Evolutionary conservation across 768 basidiomycete genomes (phyloP).

Genomic region (Hortiboletus flavorubellus): DNA sequence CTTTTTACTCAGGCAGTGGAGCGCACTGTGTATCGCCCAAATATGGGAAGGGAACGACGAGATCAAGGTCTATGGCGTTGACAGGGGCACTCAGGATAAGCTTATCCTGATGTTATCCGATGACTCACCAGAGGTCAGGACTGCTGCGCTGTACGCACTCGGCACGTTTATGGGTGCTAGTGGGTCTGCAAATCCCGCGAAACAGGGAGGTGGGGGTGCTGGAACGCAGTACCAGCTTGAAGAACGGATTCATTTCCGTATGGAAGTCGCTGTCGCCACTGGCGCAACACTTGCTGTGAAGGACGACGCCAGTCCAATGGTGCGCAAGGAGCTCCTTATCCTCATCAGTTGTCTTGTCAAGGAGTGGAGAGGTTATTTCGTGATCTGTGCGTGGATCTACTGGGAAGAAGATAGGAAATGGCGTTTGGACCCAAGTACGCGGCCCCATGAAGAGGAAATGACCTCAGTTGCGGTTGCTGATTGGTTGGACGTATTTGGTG

Average conservation of each 20-base stretch:
- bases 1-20: conserved; percentile 93
- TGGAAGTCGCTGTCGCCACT: conserved; percentile 91
- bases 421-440: conserved; percentile 36
- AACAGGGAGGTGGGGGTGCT: conserved; percentile 79
- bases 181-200: conserved; percentile 63
- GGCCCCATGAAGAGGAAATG: conserved; percentile 63
- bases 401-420: conserved; percentile 86
- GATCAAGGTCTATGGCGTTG: conserved; percentile 80
- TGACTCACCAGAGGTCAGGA: conserved; percentile 89
- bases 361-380: conserved; percentile 96
- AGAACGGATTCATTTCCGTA: conserved; percentile 74
- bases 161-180: conserved; percentile 92
- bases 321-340: conserved; percentile 88
- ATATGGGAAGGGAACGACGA: conserved; percentile 95
- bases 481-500: conserved; percentile 71
- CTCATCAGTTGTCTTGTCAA: conserved; percentile 90
- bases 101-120: conserved; percentile 77
- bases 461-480: conserved; percentile 69
- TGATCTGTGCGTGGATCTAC: conserved; percentile 94
- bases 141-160: conserved; percentile 86
- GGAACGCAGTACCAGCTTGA: conserved; percentile 76
- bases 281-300: conserved; percentile 85
- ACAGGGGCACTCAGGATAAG: conserved; percentile 76
- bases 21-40: conserved; percentile 86
- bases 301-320: conserved; percentile 95